Evolutionary conservation across 2,329 filamentous ascomycete species (phyloP).

Genomic region (Ophidiomyces ophidiicola): DNA sequence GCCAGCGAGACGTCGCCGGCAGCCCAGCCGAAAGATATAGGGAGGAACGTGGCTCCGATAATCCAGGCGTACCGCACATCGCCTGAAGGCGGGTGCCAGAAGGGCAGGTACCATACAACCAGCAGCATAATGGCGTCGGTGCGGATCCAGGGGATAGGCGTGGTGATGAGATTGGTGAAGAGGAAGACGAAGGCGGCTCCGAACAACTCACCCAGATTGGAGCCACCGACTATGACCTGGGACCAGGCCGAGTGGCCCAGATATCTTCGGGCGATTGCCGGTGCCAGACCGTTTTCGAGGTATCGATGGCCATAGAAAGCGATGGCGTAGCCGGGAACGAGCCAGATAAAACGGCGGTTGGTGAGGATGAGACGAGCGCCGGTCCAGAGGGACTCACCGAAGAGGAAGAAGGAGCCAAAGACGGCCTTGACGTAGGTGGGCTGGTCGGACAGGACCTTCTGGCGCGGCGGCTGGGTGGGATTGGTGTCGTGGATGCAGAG

Average conservation of each 20-base stretch:
- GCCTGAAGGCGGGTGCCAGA: constrained; percentile 32
- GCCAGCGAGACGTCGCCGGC: constrained; percentile 41
- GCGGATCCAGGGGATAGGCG: constrained; percentile 42
- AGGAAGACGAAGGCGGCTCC: constrained; percentile 40
- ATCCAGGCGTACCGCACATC: constrained; percentile 38
- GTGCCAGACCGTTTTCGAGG: constrained; percentile 40
- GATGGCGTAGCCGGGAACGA: constrained; percentile 39
- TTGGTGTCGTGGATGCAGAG: constrained; percentile 37
- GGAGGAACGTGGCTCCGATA: constrained; percentile 36
- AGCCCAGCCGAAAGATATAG: constrained; percentile 41
- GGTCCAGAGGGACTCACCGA: constrained; percentile 37
- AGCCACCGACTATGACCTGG: constrained; percentile 41
- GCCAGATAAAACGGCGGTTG: constrained; percentile 39
- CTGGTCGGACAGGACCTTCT: constrained; percentile 16
- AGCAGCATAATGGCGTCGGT: constrained; percentile 37
- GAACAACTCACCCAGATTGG: constrained; percentile 40
- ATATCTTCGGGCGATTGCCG: constrained; percentile 37
- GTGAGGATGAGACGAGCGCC: constrained; percentile 38
- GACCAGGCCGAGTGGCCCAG: constrained; percentile 39
- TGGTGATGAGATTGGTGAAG: constrained; percentile 38
- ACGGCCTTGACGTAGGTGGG: constrained; percentile 30
- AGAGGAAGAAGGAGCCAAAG: constrained; percentile 32
- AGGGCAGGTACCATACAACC: constrained; percentile 40
- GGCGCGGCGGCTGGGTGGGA: constrained; percentile 15
- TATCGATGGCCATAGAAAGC: constrained; percentile 42